These are phyloP conservation scores for Fusarium sp. DNA, from an alignment of 2,329 filamentous ascomycete species.

Conservation along the genomic window DNA sequence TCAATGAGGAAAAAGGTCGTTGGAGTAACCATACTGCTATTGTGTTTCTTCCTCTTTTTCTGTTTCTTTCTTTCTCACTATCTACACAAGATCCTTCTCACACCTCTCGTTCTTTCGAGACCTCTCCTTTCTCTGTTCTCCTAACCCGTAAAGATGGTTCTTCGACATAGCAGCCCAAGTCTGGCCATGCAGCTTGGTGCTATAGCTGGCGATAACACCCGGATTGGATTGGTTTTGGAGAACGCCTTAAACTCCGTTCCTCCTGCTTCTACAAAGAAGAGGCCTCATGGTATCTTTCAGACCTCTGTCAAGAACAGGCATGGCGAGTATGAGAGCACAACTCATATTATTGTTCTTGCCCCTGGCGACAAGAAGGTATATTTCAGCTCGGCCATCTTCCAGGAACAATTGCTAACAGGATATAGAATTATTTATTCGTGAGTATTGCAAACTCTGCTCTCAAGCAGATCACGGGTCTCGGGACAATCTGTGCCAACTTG, in stretches of 20 bases:
- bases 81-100: no score
- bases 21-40: no score
- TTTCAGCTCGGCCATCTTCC: not conserved
- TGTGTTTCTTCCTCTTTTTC: no score
- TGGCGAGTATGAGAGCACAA: not conserved
- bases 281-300: not conserved
- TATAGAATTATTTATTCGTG: not conserved
- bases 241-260: not conserved
- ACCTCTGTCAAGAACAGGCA: not conserved
- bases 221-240: not conserved
- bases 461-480: not conserved
- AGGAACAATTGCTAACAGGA: not conserved
- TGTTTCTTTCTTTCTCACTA: no score
- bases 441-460: not conserved
- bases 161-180: not conserved
- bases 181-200: not conserved
- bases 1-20: no score
- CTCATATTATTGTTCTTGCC: not conserved
- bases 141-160: no score
- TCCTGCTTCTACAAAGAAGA: not conserved
- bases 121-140: no score
- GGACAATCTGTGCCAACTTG: not conserved
- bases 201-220: not conserved
- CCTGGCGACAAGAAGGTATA: constrained; percentile 5
- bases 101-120: not conserved